Base-by-base conservation (phyloP, 179 eudicot species). In the Beta macrorhiza region DNA sequence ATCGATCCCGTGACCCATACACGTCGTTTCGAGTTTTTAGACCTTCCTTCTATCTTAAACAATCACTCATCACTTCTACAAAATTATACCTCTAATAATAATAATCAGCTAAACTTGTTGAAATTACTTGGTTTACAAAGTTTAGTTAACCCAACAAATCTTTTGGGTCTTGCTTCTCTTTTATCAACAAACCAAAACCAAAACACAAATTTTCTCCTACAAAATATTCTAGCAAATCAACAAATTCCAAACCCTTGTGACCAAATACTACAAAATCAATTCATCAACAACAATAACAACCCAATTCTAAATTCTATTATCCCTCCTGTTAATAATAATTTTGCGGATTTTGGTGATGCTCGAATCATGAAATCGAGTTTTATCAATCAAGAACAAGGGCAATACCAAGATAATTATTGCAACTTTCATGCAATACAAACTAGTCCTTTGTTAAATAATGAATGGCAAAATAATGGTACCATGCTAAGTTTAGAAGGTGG, bases 1-100 rank as follows among this genome's bases (percentile, higher is more conserved):
- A 87, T 95, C 13, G 98, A 95, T 79, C 99, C 99, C 0, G 99
- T 96, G 44, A 93, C 99, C 7, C 99, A 96, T 61, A 89, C 85
- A 16, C 98, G 91, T n/a, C 92, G 93, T 2, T 87, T 93, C 0
- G 96, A 96, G 85, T 89, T 92, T 76, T 86, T 91, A 6, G 92
- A 92, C 78, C 87, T 95, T 49, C 88, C 92, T 56, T 86, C 97
- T 2, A 80, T 94, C n/a, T 68, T 94, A 0, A 79, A 73, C 67
- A 32, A 56, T 7, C 45, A 22, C 22, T 29, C 62, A 29, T 77
- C 90, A 2, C 81, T 87, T 67, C 77, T 86, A 58, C 88, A 87
- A 20, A 86, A 87, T 32, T 32, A 32, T 49, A 57, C 85, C 44
- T 85, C 91, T 75, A 47, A 55, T 74, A 11, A 68, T 15, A 45